These are phyloP conservation scores for Lasiodiplodia sp. DNA, from an alignment of 2,329 filamentous ascomycete genomes.

Conservation along the genomic window DNA sequence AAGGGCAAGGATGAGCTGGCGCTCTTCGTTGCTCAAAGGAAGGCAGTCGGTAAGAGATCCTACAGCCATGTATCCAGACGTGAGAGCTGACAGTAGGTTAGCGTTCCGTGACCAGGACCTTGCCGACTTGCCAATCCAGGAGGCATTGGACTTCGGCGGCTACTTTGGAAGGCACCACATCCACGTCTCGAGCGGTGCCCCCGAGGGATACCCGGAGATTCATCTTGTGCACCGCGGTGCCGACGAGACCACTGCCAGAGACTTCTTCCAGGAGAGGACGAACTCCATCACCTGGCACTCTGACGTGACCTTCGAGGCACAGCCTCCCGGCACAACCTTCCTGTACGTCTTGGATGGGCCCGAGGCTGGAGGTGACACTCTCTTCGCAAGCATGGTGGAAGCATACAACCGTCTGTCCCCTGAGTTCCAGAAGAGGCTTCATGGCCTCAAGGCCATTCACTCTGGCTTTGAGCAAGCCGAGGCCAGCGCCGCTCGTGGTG, in stretches of 20 bases:
- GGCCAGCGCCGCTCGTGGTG: constrained; percentile 69
- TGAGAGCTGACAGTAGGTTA: constrained; percentile 33
- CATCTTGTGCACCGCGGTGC: constrained; percentile 80
- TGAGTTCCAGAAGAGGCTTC: constrained; percentile 78
- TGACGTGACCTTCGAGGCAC: constrained; percentile 85
- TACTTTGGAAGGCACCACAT: constrained; percentile 86
- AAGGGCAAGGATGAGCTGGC: constrained; percentile 80
- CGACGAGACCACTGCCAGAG: constrained; percentile 65
- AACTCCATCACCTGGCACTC: constrained; percentile 89
- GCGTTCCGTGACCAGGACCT: constrained; percentile 78
- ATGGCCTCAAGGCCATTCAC: constrained; percentile 81
- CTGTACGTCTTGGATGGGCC: constrained; percentile 87
- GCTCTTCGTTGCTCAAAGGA: constrained; percentile 76
- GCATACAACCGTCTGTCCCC: constrained; percentile 84
- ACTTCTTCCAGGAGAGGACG: constrained; percentile 73
- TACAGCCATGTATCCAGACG: background rate
- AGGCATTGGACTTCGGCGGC: constrained; percentile 72
- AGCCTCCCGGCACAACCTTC: constrained; percentile 90
- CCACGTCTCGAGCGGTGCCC: constrained; percentile 79
- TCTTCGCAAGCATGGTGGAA: constrained; percentile 80
- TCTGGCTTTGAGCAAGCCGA: constrained; percentile 83
- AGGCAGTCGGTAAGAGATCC: constrained; percentile 67
- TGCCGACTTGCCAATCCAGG: constrained; percentile 69
- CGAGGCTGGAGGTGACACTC: constrained; percentile 80
- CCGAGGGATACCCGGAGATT: constrained; percentile 75